phyloP scores from a whole-genome alignment of 441 rosid genomes.

The Adansonia rubrostipa region DNA sequence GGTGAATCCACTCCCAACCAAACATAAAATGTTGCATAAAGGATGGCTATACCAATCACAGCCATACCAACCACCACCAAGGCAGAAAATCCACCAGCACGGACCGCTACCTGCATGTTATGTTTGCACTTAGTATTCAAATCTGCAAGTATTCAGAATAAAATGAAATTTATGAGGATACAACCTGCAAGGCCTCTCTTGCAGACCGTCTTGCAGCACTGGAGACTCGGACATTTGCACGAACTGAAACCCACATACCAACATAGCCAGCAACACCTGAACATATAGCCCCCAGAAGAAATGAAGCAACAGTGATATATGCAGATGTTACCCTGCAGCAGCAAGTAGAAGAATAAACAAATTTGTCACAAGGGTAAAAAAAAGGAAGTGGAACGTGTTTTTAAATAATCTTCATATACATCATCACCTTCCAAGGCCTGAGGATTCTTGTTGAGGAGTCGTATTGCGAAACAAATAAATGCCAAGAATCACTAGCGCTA shows the following conservation, averaged over 20 bases:
- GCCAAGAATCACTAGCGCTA: constrained; percentile 81
- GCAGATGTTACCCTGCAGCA: constrained; percentile 78
- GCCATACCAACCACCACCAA: constrained; percentile 98
- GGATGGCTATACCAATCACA: constrained; percentile 95
- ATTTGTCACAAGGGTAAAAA: constrained; percentile 23
- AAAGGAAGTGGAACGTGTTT: not conserved
- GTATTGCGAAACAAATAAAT: constrained; percentile 83
- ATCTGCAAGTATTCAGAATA: constrained; percentile 28
- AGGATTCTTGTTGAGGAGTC: constrained; percentile 93
- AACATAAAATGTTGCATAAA: constrained; percentile 88
- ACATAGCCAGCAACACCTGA: constrained; percentile 96
- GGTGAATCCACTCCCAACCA: constrained; percentile 87
- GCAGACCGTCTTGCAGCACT: constrained; percentile 99
- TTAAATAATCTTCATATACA: constrained; percentile 27
- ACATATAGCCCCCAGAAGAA: constrained; percentile 94
- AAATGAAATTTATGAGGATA: constrained; percentile 23
- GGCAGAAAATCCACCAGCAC: constrained; percentile 98
- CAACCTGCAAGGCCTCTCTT: constrained; percentile 98
- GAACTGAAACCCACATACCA: constrained; percentile 99
- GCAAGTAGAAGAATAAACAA: constrained; percentile 32
- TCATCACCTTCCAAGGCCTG: constrained; percentile 89
- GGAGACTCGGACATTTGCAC: constrained; percentile 97
- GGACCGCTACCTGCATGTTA: constrained; percentile 78
- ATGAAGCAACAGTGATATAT: constrained; percentile 88
- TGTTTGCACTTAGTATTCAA: constrained; percentile 27